Evolutionary conservation across 345 rosid species (phyloP).

Genomic region (Carallia brachiata): DNA sequence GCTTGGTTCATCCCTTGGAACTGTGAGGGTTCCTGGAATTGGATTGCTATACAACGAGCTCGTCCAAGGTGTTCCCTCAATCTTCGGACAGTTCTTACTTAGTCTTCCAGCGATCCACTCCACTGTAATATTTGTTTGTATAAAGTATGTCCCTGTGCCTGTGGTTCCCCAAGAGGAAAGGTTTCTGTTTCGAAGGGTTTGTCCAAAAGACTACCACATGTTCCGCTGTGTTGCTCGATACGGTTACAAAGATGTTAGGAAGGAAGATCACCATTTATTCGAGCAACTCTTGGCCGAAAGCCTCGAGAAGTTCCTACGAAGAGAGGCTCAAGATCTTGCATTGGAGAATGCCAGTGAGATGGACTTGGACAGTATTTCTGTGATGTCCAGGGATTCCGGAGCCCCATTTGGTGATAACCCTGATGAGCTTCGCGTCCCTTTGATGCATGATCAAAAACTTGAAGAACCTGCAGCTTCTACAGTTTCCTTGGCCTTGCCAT

Average conservation of each 20-base stretch:
- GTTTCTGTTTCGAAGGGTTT: conserved; percentile 80
- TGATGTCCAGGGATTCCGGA: conserved; percentile 31
- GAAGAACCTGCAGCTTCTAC: conserved; percentile 33
- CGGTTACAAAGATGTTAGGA: conserved; percentile 84
- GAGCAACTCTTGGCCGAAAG: conserved; percentile 81
- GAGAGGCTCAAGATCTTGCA: conserved; percentile 77
- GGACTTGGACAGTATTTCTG: conserved; percentile 46
- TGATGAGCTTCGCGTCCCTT: conserved; percentile 63
- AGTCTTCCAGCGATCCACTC: conserved; percentile 93
- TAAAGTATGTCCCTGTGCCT: conserved; percentile 92
- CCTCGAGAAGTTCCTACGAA: conserved; percentile 74
- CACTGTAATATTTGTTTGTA: conserved; percentile 78
- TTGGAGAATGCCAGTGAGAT: conserved; percentile 48
- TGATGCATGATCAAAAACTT: conserved; percentile 45
- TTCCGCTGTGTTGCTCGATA: conserved; percentile 86
- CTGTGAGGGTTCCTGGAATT: conserved; percentile 79
- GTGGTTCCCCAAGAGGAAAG: conserved; percentile 89
- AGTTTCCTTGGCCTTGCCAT: conserved; percentile 38
- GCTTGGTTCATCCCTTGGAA: conserved; percentile 81
- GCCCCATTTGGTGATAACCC: conserved; percentile 1
- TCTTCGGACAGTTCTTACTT: conserved; percentile 79
- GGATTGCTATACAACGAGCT: conserved; percentile 88
- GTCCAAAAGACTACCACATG: conserved; percentile 93
- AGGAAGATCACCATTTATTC: conserved; percentile 77
- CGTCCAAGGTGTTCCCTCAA: conserved; percentile 86